Evolutionary conservation across 2,329 filamentous ascomycete genomes (phyloP), one percentile per base, ranked within the genome.

Genomic region (Trichoderma atroviride): DNA sequence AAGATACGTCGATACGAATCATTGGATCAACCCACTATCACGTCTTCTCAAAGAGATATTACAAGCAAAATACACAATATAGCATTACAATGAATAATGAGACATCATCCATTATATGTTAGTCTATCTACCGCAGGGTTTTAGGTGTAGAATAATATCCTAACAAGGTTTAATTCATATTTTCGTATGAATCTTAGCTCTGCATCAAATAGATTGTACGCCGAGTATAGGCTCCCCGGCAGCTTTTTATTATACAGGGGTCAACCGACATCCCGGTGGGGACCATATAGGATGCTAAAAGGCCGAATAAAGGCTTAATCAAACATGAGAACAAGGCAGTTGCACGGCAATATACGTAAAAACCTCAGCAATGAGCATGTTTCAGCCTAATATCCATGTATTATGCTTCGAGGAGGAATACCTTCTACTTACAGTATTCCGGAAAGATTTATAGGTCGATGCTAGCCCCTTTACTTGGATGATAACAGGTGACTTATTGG

Each of bases 371-470:
- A 24, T n/a, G 6, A 22, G 5, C 10, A 35, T 24, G 6, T 57
- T 66, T 66, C 29, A 66, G 62, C 62, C 62, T 66, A 66, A 66
- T 65, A 33, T 10, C 27, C 31, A 11, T 22, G 19, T 31, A 0
- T 22, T 14, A 4, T 31, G 19, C 3, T 5, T 9, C 24, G 27
- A 37, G 31, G 31, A 16, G 1, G 22, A 27, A 11, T 19, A 35
- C 37, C 11, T 19, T 13, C 52, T 4, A 0, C 24, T 43, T 19
- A 16, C 7, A 11, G 9, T 33, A 7, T 19, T 9, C 19, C 10
- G 19, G 14, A 33, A 29, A 14, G 24, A 19, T 2, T 33, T 1
- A 14, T n/a, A 16, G 22, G 27, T 57, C 27, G 13, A 19, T 50
- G 29, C 6, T 7, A 7, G 13, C 6, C 35, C 24, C 16, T 27